Conservation (phyloP, 176 grass and related monocot species). For the bread wheat (Triticum aestivum) region DNA sequence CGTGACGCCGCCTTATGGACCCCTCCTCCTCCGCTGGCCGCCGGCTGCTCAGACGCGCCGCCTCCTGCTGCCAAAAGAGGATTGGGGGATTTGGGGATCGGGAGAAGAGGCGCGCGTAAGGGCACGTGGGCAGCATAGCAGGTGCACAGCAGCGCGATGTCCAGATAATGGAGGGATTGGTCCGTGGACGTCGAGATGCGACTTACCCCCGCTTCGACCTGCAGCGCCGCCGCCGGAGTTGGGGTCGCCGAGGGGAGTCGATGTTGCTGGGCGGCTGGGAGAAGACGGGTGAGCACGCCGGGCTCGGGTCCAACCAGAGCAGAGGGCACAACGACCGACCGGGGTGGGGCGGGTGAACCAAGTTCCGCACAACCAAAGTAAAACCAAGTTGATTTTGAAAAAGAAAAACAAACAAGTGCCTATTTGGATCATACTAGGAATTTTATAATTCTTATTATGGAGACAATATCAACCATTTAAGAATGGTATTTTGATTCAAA, state of each 20-base stretch:
- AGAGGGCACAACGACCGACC: not conserved
- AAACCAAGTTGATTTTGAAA: no score
- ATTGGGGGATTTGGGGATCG: conserved; percentile 12
- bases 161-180: not conserved
- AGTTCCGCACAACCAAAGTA: no score
- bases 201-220: not conserved
- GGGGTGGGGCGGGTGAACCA: no score
- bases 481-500: no score
- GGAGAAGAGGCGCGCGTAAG: not conserved
- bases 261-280: conserved; percentile 2
- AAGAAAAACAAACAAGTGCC: no score
- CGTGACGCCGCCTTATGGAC: not conserved
- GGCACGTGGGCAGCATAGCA: not conserved
- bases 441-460: no score
- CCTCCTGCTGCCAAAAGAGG: not conserved
- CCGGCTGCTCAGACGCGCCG: not conserved
- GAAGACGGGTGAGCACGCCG: not conserved
- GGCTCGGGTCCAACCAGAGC: not conserved
- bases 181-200: not conserved
- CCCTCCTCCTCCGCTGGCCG: not conserved
- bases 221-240: conserved; percentile 18
- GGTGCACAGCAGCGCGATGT: not conserved
- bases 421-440: no score
- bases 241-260: not conserved
- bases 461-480: no score